Base-by-base conservation (phyloP, 2,329 filamentous ascomycete species). In the Talaromyces sp. region DNA sequence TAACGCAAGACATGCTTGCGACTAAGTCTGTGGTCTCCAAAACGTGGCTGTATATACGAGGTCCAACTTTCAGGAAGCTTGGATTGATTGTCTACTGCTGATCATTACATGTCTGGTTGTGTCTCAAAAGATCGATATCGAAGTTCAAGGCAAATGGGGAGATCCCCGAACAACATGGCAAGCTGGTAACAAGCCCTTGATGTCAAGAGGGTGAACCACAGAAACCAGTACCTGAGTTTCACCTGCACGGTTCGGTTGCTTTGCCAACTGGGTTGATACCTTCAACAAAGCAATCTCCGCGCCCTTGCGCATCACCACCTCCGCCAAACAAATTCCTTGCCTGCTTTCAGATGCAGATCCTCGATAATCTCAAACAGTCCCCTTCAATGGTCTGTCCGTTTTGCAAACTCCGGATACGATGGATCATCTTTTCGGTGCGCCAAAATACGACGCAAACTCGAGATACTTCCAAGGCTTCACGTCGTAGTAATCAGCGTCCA, bases 391-490 rank as follows among this genome's bases (percentile, higher is more conserved):
- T 25, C 40, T 2, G 33, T 25, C 7, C 59, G 50, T 46, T 40
- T 61, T 11, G 37, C 33, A n/a, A 61, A 61, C 1, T 55, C 59
- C n/a, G 50, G 48, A 56, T 61, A 55, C 88, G 48, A 52, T 31
- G 21, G 31, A 12, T 60, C 58, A 31, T 61, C 37, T 16, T 61
- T 31, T 28, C n/a, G 46, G 23, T 11, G 23, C 46, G n/a, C 23
- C 46, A 5, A 50, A 50, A 28, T 46, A 50, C 7, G 23, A 50
- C 1, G 90, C 83, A 0, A 92, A 76, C 21, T 86, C 85, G 73
- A 85, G 86, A 80, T 88, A 90, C 58, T 88, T 82, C 92, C 92
- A 96, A 11, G 80, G 75, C 63, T 84, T 82, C 62, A 96, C 87
- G 25, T 28, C 23, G 25, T 50, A 28, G 25, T 31, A 31, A 71